Base-by-base conservation (phyloP, 2,329 filamentous ascomycete species). In the Hypoxylon sp. region DNA sequence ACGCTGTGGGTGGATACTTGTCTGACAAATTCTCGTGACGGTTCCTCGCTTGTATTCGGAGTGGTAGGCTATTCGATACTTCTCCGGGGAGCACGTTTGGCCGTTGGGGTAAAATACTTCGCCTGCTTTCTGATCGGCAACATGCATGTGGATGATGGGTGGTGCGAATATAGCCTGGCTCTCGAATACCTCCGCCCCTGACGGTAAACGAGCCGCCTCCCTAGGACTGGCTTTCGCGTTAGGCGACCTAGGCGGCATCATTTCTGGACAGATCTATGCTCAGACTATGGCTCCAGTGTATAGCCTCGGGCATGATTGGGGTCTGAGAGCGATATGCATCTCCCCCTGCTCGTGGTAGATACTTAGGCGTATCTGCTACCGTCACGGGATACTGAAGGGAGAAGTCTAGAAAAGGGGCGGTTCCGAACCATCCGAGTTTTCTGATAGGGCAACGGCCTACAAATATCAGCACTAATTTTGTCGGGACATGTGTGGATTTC, bases 231-330 rank as follows among this genome's bases (percentile, higher is more conserved):
- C 63, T n/a, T 46, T 70, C 8, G 53, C 68, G 6, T 25, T 69
- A 9, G 68, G 66, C 9, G 69, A 70, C 21, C 4, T 70, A 1
- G 68, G 68, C 9, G 68, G 68, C 6, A 70, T 70, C 11, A 67
- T 70, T 27, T 70, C 68, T 5, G 68, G 68, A 1, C 68, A 70
- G 58, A 70, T 70, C 8, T 70, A 70, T 19, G 66, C 68, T 9
- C 66, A 69, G 45, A 67, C 61, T 1, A 64, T 69, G 56, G 66
- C 68, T 1, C 68, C 68, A 1, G 52, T 50, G 3, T 70, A 67
- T 53, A 70, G 66, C 12, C 63, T 70, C 0, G 68, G 68, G 1
- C 68, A 70, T 12, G 68, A 66, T 2, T 70, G 67, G 61, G 69
- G 68, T 47, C 61, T 70, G 23, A 63, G 63, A 3, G 66, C 66